Percentiles rank a stretch among this genome's conserved stretches.
Conservation (phyloP, 305 asterid genomes). For the Fraxinus baroniana region DNA sequence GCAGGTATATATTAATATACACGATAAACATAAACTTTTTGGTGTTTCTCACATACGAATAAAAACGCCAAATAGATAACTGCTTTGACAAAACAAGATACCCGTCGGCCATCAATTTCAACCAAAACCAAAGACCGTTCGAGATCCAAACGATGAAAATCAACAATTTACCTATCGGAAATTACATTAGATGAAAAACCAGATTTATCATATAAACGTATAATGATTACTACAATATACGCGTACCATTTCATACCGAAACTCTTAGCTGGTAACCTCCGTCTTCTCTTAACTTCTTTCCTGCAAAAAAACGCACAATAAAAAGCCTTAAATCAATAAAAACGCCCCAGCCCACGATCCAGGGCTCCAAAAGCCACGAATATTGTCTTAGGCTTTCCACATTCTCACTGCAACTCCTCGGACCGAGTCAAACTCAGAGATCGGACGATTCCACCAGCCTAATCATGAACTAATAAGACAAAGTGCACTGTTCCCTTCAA, state of each 20-base stretch:
- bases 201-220: neutral
- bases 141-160: constrained; percentile 37
- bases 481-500: neutral
- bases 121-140: constrained; percentile 27
- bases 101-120: constrained; percentile 19
- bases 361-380: constrained; percentile 33
- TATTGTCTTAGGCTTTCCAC: constrained; percentile 42
- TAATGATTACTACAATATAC: neutral
- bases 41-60: neutral
- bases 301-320: constrained; percentile 23
- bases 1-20: neutral
- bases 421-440: constrained; percentile 51
- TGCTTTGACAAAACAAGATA: constrained; percentile 8
- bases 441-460: constrained; percentile 49
- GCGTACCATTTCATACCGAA: constrained; percentile 71
- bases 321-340: constrained; percentile 27
- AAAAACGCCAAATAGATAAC: constrained; percentile 6
- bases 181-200: constrained; percentile 29
- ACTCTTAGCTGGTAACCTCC: constrained; percentile 40
- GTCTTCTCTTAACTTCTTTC: constrained; percentile 41
- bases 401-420: constrained; percentile 41
- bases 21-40: neutral
- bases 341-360: constrained; percentile 44
- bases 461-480: constrained; percentile 26
- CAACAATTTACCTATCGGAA: constrained; percentile 23